These are phyloP conservation scores for Irpex sp. DNA, from an alignment of 1,284 basidiomycete species.

Conservation along the genomic window DNA sequence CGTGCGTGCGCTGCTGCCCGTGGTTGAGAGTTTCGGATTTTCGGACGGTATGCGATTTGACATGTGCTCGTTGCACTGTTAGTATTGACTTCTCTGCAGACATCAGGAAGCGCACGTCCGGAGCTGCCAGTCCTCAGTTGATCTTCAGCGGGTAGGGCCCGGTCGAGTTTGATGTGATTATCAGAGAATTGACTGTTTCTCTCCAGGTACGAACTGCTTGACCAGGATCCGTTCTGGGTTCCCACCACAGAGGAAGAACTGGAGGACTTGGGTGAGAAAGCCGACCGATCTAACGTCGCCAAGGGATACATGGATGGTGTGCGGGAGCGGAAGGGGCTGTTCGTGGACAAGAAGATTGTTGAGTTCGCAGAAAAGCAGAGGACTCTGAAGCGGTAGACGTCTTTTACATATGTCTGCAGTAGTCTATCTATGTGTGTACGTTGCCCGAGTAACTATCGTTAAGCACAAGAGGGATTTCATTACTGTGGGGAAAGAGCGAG, in stretches of 20 bases:
- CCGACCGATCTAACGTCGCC: slow-evolving; percentile 92
- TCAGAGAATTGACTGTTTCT: background rate
- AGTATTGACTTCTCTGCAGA: slow-evolving; percentile 46
- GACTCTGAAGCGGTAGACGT: slow-evolving; percentile 79
- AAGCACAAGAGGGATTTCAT: background rate
- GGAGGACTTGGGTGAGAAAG: slow-evolving; percentile 95
- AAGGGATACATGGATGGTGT: slow-evolving; percentile 94
- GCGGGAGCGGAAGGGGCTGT: slow-evolving; percentile 91
- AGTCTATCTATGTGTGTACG: background rate
- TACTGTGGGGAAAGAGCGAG: background rate
- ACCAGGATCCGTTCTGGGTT: slow-evolving; percentile 98
- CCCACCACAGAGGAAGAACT: slow-evolving; percentile 97
- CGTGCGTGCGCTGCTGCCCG: slow-evolving; percentile 87
- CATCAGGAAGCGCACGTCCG: slow-evolving; percentile 94
- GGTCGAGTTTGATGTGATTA: background rate
- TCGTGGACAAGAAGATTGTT: slow-evolving; percentile 90
- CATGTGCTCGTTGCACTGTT: background rate
- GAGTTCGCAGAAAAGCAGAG: slow-evolving; percentile 95
- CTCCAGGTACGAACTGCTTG: slow-evolving; percentile 78
- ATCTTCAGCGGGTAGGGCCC: slow-evolving; percentile 85
- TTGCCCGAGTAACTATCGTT: slow-evolving; percentile 1
- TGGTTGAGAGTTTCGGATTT: slow-evolving; percentile 97
- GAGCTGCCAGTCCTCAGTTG: slow-evolving; percentile 94
- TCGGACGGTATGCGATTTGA: slow-evolving; percentile 74
- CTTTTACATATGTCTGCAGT: background rate